Evolutionary conservation across 768 basidiomycete genomes (phyloP), one percentile per base, ranked within the genome.

Genomic region (Boletus fagicola): DNA sequence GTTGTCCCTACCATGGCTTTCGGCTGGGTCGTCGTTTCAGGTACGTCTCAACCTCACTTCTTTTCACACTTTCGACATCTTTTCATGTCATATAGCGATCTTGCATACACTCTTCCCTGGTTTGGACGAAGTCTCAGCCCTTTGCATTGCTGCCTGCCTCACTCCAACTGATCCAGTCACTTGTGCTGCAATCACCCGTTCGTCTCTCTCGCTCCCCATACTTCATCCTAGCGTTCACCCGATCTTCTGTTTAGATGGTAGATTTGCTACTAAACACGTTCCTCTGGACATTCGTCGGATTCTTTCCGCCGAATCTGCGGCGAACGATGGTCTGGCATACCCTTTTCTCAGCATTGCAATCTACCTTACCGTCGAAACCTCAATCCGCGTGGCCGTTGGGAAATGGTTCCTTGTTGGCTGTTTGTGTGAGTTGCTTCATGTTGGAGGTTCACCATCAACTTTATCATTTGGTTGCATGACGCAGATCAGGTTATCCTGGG

Each of bases 81-180:
- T 39, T 11, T 46, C 40, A 20, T n/a, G 20, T 50, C n/a, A 28
- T 45, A 20, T 56, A 89, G 90, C 73, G 2, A 67, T 96, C 46
- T 78, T 96, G 35, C 83, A 80, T 62, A 80, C 70, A 3, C 73
- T 97, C 16, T 89, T 99, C 65, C 91, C 91, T 0, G 73, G 72
- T 3, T 73, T 97, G 55, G 77, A 78, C 58, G 89, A 83, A 69
- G 76, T 92, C 13, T 90, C 92, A 0, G 84, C 87, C 35, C 81
- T 98, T 5, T 92, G 87, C 46, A 86, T 97, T 52, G 89, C 94
- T 8, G 92, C 95, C 2, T 94, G 91, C 60, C 78, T 95, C 26
- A 95, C 94, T 0, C 92, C 93, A 2, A 99, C 96, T 12, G 96
- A 99, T 74, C 96, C 96, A 1, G 90, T 96, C 62, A 87, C 96